Evolutionary conservation across 1,284 basidiomycete genomes (phyloP), one percentile per base, ranked within the genome.

Genomic region (Apiotrichum siamense): DNA sequence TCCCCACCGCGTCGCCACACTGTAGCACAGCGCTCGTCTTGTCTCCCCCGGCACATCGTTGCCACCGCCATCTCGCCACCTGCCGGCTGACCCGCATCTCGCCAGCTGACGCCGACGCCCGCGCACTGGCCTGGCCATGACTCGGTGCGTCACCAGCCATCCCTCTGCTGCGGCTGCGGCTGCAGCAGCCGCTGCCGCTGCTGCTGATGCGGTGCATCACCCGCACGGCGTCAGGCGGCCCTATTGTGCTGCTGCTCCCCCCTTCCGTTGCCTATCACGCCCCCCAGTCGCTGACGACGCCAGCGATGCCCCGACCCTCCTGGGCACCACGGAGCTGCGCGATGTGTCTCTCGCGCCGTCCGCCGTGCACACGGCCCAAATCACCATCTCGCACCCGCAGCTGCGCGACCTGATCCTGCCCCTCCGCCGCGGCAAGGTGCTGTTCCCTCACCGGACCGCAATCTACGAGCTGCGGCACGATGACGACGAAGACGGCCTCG

Each of bases 331-430:
- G 11, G 65, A 71, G 51, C 66, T 73, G 7, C 59, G 66, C 9
- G 70, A 73, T 49, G 42, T 71, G 11, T 52, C 56, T 7, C 61
- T 69, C 23, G 39, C 47, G 10, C 70, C 70, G 0, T 54, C 62
- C 1, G 26, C 54, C 7, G 53, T 72, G 18, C 59, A 60, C 25
- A 44, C 62, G 9, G 69, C 69, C 0, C 50, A 55, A 25, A 62
- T 73, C 23, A 70, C 69, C 15, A 72, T 72, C 39, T 64, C 72
- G 32, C 73, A 75, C 55, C 70, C 72, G 12, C 73, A 75, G 50
- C 56, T 75, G 3, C 55, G 73, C 9, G 73, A 75, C 57, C 58
- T 75, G 7, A 62, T 75, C 36, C 55, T 70, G 9, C 67, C 70
- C 9, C 56, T 67, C 3, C 62, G 55, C 10, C 47, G 65, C 17